Evolutionary conservation across 805 yeast species (phyloP).

Genomic region (Tetrapisispora pingtungensis): DNA sequence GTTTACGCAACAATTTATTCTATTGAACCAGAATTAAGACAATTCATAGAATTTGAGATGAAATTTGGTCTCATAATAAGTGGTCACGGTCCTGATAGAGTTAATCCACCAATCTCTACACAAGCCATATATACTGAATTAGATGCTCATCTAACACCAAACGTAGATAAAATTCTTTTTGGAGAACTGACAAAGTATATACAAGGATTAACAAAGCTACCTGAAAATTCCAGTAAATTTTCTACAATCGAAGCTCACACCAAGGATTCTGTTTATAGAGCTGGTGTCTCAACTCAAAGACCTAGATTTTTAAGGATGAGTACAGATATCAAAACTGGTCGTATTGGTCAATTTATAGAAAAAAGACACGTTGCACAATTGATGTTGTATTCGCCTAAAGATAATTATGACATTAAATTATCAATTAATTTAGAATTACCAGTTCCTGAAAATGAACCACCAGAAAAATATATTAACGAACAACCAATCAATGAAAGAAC

Average conservation of each 20-base stretch:
- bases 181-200: slow-evolving; percentile 46
- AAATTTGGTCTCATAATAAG: slow-evolving; percentile 66
- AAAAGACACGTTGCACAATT: slow-evolving; percentile 69
- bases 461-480: slow-evolving; percentile 42
- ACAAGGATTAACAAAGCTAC: slow-evolving; percentile 41
- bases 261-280: slow-evolving; percentile 53
- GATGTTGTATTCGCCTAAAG: slow-evolving; percentile 63
- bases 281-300: slow-evolving; percentile 51
- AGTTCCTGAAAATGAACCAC: slow-evolving; percentile 40
- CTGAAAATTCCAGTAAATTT: slow-evolving; percentile 45
- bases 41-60: slow-evolving; percentile 61
- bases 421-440: slow-evolving; percentile 75
- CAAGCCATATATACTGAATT: slow-evolving; percentile 54
- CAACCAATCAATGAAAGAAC: slow-evolving; percentile 50
- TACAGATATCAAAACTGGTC: slow-evolving; percentile 55
- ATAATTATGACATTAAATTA: slow-evolving; percentile 65
- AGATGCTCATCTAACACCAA: slow-evolving; percentile 52
- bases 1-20: slow-evolving; percentile 70
- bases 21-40: slow-evolving; percentile 41
- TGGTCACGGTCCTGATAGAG: slow-evolving; percentile 49
- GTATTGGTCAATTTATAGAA: slow-evolving; percentile 58
- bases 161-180: slow-evolving; percentile 54
- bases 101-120: slow-evolving; percentile 56
- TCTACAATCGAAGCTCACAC: slow-evolving; percentile 51
- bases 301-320: slow-evolving; percentile 59